Base-by-base conservation (phyloP, 306 rosid genomes). In the Carpinus viminea region DNA sequence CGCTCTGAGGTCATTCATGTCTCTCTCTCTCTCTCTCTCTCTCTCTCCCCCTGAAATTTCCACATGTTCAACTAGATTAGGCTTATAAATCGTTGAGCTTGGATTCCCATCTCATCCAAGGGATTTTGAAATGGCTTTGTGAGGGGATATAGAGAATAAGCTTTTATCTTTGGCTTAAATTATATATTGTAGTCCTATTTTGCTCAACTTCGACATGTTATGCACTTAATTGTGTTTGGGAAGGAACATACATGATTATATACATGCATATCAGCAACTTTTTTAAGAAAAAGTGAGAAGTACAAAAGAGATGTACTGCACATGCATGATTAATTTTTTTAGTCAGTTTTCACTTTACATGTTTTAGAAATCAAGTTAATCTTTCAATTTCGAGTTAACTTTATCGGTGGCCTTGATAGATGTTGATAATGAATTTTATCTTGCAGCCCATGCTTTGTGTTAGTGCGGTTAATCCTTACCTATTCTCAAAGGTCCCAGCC, bases 381-480 rank as follows among this genome's bases (percentile, higher is more conserved):
- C 64, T 47, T 51, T 56, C 53, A 46, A 9, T 71, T 36, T 76
- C 76, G 5, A 72, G 7, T 20, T 47, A 24, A 50, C 72, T 57
- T 74, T 61, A 20, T 57, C 45, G 13, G 64, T 54, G 66, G 46
- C 43, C 45, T 36, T 50, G 56, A 73, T 34, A 74, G 18, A 72
- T 72, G 31, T 79, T 43, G 52, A 24, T 54, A 38, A 83, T 78
- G 75, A 83, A 68, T 70, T 78, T 86, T 84, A 75, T 79, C 70
- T 83, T 91, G 99, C 99, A 96, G 99, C 98, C 99, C 82, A 93
- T 96, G 99, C 97, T 96, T 12, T 96, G 99, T 78, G 98, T 96
- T 83, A 90, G 98, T 83, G 99, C 99, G 2, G 98, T 96, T 61
- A 91, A 96, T 91, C 98, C 99, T 51, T 85, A 90, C 90, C 99